phyloP scores from a whole-genome alignment of 345 rosid species.

The Acer saccharum region DNA sequence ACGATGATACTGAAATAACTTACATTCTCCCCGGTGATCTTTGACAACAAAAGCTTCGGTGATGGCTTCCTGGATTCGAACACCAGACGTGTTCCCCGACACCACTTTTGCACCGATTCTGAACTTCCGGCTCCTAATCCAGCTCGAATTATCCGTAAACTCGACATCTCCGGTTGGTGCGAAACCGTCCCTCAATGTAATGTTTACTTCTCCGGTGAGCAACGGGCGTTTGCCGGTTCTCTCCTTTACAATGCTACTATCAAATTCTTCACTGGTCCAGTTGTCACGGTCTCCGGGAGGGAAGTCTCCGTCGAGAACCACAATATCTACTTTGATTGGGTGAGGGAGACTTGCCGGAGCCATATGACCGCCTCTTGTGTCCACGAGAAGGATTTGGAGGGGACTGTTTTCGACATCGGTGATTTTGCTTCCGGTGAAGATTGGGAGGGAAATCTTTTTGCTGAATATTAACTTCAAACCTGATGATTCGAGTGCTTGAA shows the following conservation, averaged over 20 bases:
- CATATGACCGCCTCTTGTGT: slow-evolving; percentile 25
- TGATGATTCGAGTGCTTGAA: slow-evolving; percentile 48
- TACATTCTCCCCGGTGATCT: slow-evolving; percentile 98
- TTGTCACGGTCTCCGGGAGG: slow-evolving; percentile 34
- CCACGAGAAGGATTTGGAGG: slow-evolving; percentile 56
- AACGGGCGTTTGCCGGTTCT: slow-evolving; percentile 86
- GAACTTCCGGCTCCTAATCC: slow-evolving; percentile 85
- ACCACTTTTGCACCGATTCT: slow-evolving; percentile 71
- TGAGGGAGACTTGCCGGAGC: slow-evolving; percentile 37
- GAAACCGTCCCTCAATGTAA: slow-evolving; percentile 56
- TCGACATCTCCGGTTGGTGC: slow-evolving; percentile 60
- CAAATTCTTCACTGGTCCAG: slow-evolving; percentile 75
- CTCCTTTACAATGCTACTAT: slow-evolving; percentile 59
- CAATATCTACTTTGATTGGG: slow-evolving; percentile 63
- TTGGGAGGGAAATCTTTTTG: slow-evolving; percentile 36
- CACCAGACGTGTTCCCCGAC: slow-evolving; percentile 48
- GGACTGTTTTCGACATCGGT: slow-evolving; percentile 40
- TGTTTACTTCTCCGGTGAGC: slow-evolving; percentile 71
- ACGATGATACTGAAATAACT: slow-evolving; percentile 30
- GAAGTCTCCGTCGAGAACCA: slow-evolving; percentile 85
- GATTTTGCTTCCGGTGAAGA: slow-evolving; percentile 78
- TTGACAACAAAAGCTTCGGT: slow-evolving; percentile 77
- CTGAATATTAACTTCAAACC: slow-evolving; percentile 40
- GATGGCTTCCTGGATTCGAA: slow-evolving; percentile 65
- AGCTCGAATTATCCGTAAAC: slow-evolving; percentile 92